Conservation (phyloP, 345 rosid genomes). For the Draba incana region DNA sequence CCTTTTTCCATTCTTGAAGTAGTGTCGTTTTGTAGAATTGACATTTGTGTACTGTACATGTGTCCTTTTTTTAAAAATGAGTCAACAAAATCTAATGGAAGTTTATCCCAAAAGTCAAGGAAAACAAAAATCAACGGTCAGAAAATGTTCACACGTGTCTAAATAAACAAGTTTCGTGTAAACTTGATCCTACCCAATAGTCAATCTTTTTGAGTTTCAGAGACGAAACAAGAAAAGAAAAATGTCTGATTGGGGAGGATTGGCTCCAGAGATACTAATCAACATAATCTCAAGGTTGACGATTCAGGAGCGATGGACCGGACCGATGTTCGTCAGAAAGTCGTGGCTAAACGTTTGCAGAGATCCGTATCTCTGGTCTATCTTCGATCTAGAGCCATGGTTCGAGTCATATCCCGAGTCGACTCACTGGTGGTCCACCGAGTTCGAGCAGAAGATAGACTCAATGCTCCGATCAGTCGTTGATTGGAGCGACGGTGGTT, state of each 20-base stretch:
- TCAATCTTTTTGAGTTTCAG: background rate
- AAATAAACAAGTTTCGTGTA: background rate
- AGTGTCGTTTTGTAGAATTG: background rate
- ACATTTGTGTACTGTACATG: conserved; percentile 25
- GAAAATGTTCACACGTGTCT: conserved; percentile 25
- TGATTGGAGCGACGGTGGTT: conserved; percentile 62
- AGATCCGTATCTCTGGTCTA: conserved; percentile 68
- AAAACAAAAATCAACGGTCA: conserved; percentile 24
- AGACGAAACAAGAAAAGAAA: conserved; percentile 1
- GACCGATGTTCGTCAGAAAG: conserved; percentile 76
- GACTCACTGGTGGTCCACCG: conserved; percentile 62
- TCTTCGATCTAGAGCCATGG: conserved; percentile 63
- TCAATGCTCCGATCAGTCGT: conserved; percentile 70
- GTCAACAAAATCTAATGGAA: background rate
- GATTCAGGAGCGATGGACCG: conserved; percentile 69
- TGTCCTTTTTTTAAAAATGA: conserved; percentile 11
- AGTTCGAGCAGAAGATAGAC: conserved; percentile 69
- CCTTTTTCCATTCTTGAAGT: conserved; percentile 28
- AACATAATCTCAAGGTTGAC: conserved; percentile 74
- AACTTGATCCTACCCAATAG: conserved; percentile 6
- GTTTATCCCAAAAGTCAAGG: conserved; percentile 31
- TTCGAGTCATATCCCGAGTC: conserved; percentile 63
- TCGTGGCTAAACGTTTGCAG: conserved; percentile 68
- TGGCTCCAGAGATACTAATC: conserved; percentile 69
- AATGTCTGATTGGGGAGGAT: conserved; percentile 80